Conservation (phyloP, 2,329 filamentous ascomycete species). For the Volutella citrinella region DNA sequence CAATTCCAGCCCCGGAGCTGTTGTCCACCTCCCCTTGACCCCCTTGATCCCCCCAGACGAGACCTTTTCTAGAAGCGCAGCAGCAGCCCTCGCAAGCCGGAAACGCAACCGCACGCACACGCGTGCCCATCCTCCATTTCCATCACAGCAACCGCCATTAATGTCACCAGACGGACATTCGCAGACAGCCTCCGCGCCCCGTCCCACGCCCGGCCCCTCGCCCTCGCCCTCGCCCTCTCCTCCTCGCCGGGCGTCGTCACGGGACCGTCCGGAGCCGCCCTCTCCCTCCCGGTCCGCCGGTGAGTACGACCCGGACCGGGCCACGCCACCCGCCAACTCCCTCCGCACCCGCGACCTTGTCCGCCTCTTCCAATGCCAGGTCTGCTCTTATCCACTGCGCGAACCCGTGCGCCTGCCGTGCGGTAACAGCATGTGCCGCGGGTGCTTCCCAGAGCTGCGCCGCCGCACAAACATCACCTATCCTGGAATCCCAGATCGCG, state of each 20-base stretch:
- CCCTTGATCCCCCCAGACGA: no score
- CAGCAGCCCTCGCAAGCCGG: no score
- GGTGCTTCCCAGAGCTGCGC: constrained; percentile 68
- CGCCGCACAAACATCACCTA: constrained; percentile 72
- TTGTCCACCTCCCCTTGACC: no score
- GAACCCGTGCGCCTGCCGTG: constrained; percentile 77
- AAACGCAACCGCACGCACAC: no score
- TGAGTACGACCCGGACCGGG: neutral
- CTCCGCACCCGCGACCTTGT: constrained; percentile 39
- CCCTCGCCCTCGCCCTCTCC: constrained; percentile 4
- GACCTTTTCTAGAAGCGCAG: no score
- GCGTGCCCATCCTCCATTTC: no score
- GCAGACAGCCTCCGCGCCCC: constrained; percentile 10
- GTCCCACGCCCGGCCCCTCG: constrained; percentile 12
- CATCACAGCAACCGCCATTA: no score
- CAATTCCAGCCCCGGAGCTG: no score
- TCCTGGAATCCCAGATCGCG: constrained; percentile 63
- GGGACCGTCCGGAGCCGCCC: neutral
- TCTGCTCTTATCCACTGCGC: constrained; percentile 66
- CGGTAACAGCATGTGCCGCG: constrained; percentile 72
- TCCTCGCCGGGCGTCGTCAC: constrained; percentile 8
- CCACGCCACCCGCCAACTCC: constrained; percentile 7
- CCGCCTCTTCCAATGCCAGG: constrained; percentile 72
- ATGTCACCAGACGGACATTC: constrained; percentile 18
- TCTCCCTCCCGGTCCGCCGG: no score